A percentile compares a stretch with the other conserved stretches of the same genome.
Evolutionary conservation across 108 stramenopile species (phyloP).

Genomic region (Cyclotella baltica): DNA sequence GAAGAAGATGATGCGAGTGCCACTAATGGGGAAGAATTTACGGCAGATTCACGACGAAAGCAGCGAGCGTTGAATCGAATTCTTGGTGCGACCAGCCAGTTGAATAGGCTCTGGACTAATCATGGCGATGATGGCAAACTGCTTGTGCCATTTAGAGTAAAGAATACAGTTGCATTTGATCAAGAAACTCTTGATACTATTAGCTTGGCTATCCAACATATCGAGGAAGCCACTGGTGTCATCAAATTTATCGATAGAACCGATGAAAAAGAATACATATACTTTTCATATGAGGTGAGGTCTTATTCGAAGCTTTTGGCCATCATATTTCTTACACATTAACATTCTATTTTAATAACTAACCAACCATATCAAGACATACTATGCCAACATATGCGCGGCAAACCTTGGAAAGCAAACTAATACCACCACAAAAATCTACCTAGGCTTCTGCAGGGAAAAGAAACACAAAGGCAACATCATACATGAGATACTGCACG

Average conservation of each 20-base stretch:
- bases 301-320: neutral
- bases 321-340: neutral
- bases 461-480: slow-evolving; percentile 37
- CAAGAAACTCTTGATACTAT: slow-evolving; percentile 39
- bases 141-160: slow-evolving; percentile 28
- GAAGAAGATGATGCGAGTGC: neutral
- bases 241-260: slow-evolving; percentile 29
- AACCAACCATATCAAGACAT: neutral
- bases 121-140: slow-evolving; percentile 18
- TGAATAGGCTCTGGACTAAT: slow-evolving; percentile 15
- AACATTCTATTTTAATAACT: neutral
- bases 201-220: slow-evolving; percentile 24
- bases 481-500: slow-evolving; percentile 58
- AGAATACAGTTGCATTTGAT: slow-evolving; percentile 15
- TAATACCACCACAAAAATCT: slow-evolving; percentile 21
- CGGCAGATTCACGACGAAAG: neutral
- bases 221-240: slow-evolving; percentile 41
- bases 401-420: slow-evolving; percentile 42
- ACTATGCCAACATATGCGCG: slow-evolving; percentile 23
- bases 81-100: slow-evolving; percentile 29
- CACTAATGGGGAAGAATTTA: neutral
- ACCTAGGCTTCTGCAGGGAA: slow-evolving; percentile 38
- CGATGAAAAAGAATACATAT: slow-evolving; percentile 34
- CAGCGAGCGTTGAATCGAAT: slow-evolving; percentile 17
- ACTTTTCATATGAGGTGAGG: slow-evolving; percentile 27